Evolutionary conservation across 2,329 filamentous ascomycete genomes (phyloP), one percentile per base, ranked within the genome.

Genomic region (Pseudogymnoascus sp.): DNA sequence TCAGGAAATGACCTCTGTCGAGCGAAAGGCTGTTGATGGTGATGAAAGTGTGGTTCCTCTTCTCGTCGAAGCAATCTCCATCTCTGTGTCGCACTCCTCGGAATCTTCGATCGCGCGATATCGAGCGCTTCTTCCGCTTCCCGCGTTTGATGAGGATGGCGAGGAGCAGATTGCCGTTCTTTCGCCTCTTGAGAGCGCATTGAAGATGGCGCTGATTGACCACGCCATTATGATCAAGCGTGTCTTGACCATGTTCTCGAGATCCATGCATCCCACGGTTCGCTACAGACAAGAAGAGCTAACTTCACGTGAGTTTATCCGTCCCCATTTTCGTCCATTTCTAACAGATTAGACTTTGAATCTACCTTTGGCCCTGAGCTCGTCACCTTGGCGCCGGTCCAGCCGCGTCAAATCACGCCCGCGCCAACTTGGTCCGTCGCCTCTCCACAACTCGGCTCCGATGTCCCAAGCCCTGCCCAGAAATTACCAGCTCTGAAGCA

Each of bases 181-280:
- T 3, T 76, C 78, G 21, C 78, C 83, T 0, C 81, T 92, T 68
- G 88, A 95, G 66, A 90, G 84, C 58, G 90, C 92, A 1, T 85
- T 97, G 66, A 89, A 88, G 70, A 89, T 92, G 73, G 90, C 91
- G 0, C 81, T 97, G 31, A 83, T 96, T 42, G 94, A 97, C 70
- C 92, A 97, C 74, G 91, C 91, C 2, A 83, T 96, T 64, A 87
- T 91, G 74, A 86, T 97, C 69, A 92, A 93, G 77, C 86, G 91
- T 66, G 93, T 91, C 69, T 75, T 97, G 65, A 80, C 80, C 3
- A 80, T 86, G 68, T 90, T 91, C 73, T 81, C 82, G 63, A 85
- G 83, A 59, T 67, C 68, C 77, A 82, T 75, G 39, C 85, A 83
- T 74, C 84, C 79, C 73, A 81, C 77, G 74, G 85, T 83, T 73